Conservation (phyloP, 2,329 filamentous ascomycete species). For the Fusarium lateritium region DNA sequence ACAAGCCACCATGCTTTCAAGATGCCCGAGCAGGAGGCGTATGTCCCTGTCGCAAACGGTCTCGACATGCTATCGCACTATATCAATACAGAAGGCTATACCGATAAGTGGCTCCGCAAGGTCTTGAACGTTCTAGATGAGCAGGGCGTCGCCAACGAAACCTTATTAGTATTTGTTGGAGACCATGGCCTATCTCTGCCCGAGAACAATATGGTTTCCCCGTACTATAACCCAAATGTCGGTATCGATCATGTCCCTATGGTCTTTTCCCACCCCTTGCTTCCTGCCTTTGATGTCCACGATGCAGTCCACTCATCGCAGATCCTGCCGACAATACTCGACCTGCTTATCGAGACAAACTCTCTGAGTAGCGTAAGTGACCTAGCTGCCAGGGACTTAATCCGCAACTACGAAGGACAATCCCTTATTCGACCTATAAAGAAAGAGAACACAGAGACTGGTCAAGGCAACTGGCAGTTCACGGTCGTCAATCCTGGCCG, state of each 20-base stretch:
- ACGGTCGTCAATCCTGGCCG: constrained; percentile 52
- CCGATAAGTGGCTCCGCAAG: constrained; percentile 51
- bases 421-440: constrained; percentile 48
- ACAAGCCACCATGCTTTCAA: constrained; percentile 53
- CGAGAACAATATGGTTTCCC: constrained; percentile 48
- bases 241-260: constrained; percentile 50
- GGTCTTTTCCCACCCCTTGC: constrained; percentile 49
- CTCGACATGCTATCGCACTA: constrained; percentile 50
- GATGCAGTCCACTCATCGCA: constrained; percentile 49
- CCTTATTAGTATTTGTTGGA: constrained; percentile 51
- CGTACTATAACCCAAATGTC: constrained; percentile 52
- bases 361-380: constrained; percentile 44
- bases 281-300: constrained; percentile 48
- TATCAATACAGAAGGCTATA: constrained; percentile 50
- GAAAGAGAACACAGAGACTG: constrained; percentile 15
- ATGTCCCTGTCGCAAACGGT: constrained; percentile 44
- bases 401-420: constrained; percentile 51
- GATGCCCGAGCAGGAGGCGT: constrained; percentile 47
- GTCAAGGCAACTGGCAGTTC: constrained; percentile 52
- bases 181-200: constrained; percentile 53
- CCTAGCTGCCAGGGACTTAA: constrained; percentile 41
- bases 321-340: constrained; percentile 52
- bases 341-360: constrained; percentile 50
- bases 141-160: constrained; percentile 52
- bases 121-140: constrained; percentile 50